Evolutionary conservation across 495 filamentous ascomycete species (phyloP).

Genomic region (Apodospora peruviana): DNA sequence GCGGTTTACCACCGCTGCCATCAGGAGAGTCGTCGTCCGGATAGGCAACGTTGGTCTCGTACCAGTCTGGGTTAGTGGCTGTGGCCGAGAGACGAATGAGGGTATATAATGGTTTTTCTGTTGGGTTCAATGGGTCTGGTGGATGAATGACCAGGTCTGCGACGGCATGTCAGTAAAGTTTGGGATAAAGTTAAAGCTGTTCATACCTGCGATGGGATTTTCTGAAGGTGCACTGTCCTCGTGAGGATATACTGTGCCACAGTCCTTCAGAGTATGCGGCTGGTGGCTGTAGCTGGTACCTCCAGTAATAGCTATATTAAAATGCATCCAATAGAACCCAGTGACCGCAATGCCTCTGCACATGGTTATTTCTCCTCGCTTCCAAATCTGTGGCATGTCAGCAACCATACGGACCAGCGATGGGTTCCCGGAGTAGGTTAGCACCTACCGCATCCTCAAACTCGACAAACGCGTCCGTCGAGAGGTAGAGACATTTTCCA

Average conservation of each 20-base stretch:
- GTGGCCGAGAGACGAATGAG: constrained; percentile 42
- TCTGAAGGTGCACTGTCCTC: constrained; percentile 9
- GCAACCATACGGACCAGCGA: not conserved
- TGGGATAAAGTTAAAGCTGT: not conserved
- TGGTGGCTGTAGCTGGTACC: not conserved
- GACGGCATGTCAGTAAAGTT: not conserved
- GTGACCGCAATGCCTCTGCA: constrained; percentile 40
- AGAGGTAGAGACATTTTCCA: constrained; percentile 37
- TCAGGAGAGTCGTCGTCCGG: not conserved
- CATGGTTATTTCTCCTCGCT: constrained; percentile 13
- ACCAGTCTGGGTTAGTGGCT: constrained; percentile 37
- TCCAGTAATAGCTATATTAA: constrained; percentile 31
- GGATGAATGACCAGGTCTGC: constrained; percentile 41
- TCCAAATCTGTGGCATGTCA: constrained; percentile 33
- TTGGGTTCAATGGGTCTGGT: constrained; percentile 23
- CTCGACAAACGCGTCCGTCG: constrained; percentile 39
- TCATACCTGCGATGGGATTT: constrained; percentile 42
- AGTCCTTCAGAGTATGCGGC: constrained; percentile 28
- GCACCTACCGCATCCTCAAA: constrained; percentile 39
- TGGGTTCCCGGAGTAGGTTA: not conserved
- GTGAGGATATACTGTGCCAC: constrained; percentile 31
- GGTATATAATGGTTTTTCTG: constrained; percentile 31
- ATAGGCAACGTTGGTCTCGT: constrained; percentile 40
- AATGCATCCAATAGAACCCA: constrained; percentile 28
- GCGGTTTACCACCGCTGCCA: constrained; percentile 12